Conservation (phyloP, 257 asterid genomes). For the Gentiana dahurica region DNA sequence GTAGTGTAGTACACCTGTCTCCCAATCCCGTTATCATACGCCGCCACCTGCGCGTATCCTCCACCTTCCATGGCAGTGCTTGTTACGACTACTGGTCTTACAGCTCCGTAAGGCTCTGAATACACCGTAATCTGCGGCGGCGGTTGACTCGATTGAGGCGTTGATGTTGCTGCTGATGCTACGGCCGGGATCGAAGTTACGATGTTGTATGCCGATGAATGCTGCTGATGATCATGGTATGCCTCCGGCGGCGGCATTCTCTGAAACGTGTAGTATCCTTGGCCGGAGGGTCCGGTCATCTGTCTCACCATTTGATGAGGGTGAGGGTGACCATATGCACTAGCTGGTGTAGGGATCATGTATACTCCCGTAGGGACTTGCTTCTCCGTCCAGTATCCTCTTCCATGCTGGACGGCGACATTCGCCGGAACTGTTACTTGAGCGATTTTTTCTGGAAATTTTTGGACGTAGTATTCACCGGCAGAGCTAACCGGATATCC, state of each 20-base stretch:
- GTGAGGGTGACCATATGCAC: constrained; percentile 42
- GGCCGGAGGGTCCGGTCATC: constrained; percentile 41
- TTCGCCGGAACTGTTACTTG: constrained; percentile 31
- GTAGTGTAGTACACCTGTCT: constrained; percentile 63
- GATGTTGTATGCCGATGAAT: constrained; percentile 8
- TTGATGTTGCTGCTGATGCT: constrained; percentile 22
- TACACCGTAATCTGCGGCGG: constrained; percentile 24
- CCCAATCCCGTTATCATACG: constrained; percentile 56
- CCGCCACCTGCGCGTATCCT: constrained; percentile 60
- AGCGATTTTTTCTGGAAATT: constrained; percentile 40
- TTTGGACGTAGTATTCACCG: constrained; percentile 49
- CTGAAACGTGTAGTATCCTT: constrained; percentile 70
- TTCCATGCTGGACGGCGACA: constrained; percentile 18
- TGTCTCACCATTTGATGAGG: constrained; percentile 41
- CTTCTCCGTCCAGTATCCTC: constrained; percentile 54
- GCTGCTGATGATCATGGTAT: constrained; percentile 56
- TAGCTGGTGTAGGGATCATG: constrained; percentile 52
- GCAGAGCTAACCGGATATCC: constrained; percentile 40
- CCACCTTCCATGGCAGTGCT: constrained; percentile 25
- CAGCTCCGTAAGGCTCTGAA: constrained; percentile 40
- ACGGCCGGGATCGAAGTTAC: constrained; percentile 8
- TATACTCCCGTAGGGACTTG: constrained; percentile 54
- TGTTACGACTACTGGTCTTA: constrained; percentile 24
- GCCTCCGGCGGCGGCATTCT: constrained; percentile 44
- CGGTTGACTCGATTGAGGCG: constrained; percentile 18